Percentiles rank a stretch among this genome's conserved stretches.
These are phyloP conservation scores for Boletus pseudopeckii DNA, from an alignment of 768 basidiomycete genomes.

Conservation along the genomic window DNA sequence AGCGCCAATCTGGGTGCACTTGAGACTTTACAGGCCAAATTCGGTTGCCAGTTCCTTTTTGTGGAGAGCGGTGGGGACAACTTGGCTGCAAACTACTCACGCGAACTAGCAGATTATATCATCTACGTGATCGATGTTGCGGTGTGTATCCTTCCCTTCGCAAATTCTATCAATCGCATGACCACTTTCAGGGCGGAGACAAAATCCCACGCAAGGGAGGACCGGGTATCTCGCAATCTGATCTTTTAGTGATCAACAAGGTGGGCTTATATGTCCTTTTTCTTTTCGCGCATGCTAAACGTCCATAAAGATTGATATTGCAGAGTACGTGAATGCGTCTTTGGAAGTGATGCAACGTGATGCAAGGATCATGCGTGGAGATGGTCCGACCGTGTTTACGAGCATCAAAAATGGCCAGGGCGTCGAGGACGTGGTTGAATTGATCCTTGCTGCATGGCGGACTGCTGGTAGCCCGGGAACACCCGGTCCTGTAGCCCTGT, in stretches of 20 bases:
- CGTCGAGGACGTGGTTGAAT: conserved; percentile 74
- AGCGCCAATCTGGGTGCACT: conserved; percentile 95
- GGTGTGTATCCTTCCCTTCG: conserved; percentile 37
- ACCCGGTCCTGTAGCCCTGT: conserved; percentile 35
- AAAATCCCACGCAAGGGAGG: conserved; percentile 99
- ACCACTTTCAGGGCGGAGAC: conserved; percentile 75
- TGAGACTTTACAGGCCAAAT: conserved; percentile 91
- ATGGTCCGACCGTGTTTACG: conserved; percentile 90
- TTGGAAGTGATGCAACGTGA: conserved; percentile 94
- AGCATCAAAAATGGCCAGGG: conserved; percentile 77
- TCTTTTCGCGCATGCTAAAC: neutral
- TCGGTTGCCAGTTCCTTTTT: conserved; percentile 83
- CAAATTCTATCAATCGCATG: neutral
- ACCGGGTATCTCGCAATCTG: conserved; percentile 95
- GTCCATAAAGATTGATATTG: conserved; percentile 77
- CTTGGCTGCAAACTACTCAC: conserved; percentile 92
- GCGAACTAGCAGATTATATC: conserved; percentile 96
- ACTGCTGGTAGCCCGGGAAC: conserved; percentile 72
- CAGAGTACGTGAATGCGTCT: conserved; percentile 88
- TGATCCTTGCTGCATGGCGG: conserved; percentile 89
- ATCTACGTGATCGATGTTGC: conserved; percentile 90
- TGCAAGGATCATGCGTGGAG: conserved; percentile 88
- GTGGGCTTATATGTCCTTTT: conserved; percentile 34
- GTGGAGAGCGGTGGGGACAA: conserved; percentile 98
- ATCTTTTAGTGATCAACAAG: conserved; percentile 94